Percentiles rank a stretch among this genome's conserved stretches.
phyloP scores from a whole-genome alignment of 2,329 filamentous ascomycete species.

The Fusarium xyrophilum region DNA sequence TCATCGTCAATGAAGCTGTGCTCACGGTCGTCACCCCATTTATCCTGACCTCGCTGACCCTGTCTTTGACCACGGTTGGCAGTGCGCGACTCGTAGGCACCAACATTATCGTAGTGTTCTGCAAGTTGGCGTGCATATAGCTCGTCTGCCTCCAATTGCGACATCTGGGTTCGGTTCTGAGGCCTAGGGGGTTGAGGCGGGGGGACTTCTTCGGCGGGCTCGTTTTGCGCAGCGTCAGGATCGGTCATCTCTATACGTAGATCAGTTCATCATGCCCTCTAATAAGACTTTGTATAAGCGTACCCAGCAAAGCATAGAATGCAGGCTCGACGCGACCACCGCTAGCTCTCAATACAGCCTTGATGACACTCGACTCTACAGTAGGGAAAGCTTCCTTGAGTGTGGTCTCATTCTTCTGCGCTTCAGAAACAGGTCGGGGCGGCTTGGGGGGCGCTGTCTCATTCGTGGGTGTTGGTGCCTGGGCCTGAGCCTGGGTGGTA shows the following conservation, averaged over 20 bases:
- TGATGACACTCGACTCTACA: slow-evolving; percentile 81
- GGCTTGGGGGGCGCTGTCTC: slow-evolving; percentile 76
- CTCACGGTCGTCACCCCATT: slow-evolving; percentile 68
- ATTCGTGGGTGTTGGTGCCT: slow-evolving; percentile 43
- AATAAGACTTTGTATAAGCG: background rate
- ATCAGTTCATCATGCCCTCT: slow-evolving; percentile 15
- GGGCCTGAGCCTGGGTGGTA: slow-evolving; percentile 27
- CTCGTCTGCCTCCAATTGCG: slow-evolving; percentile 89
- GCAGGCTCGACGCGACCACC: slow-evolving; percentile 88
- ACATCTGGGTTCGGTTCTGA: slow-evolving; percentile 66
- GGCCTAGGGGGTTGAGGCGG: slow-evolving; percentile 86
- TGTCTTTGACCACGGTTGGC: slow-evolving; percentile 55
- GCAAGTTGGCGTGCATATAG: slow-evolving; percentile 90
- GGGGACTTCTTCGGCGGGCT: slow-evolving; percentile 62
- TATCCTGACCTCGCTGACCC: slow-evolving; percentile 45
- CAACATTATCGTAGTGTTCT: slow-evolving; percentile 79
- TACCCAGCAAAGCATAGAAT: slow-evolving; percentile 92
- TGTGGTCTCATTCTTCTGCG: slow-evolving; percentile 85
- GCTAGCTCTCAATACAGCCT: slow-evolving; percentile 86
- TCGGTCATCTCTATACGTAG: slow-evolving; percentile 73
- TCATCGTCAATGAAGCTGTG: slow-evolving; percentile 97
- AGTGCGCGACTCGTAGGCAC: slow-evolving; percentile 64
- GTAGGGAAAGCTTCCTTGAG: slow-evolving; percentile 92
- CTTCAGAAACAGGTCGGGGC: slow-evolving; percentile 79
- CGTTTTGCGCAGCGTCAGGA: slow-evolving; percentile 68